Conservation (phyloP, 169 alveolate genomes). For the Eimeria tenella region DNA sequence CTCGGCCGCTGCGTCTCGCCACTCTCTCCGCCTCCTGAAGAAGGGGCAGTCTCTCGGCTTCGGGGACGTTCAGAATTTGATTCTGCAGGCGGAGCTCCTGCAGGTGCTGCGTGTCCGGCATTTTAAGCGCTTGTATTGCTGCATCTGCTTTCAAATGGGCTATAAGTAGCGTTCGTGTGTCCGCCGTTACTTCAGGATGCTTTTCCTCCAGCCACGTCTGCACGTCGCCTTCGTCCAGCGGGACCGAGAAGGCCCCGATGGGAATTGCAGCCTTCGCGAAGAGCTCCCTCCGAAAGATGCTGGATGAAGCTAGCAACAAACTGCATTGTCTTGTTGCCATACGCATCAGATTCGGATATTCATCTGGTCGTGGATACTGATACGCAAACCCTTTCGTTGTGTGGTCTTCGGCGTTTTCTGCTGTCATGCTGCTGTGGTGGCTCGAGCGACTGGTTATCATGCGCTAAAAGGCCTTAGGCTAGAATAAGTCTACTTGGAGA, state of each 20-base stretch:
- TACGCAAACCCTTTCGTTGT: conserved; percentile 26
- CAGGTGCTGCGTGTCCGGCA: conserved; percentile 55
- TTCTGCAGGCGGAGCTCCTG: conserved; percentile 61
- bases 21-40: conserved; percentile 20
- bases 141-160: conserved; percentile 66
- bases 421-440: too few species aligned
- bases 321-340: conserved; percentile 67
- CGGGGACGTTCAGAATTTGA: conserved; percentile 60
- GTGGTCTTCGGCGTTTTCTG: not conserved
- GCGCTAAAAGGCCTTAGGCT: too few species aligned
- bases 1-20: conserved; percentile 19
- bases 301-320: conserved; percentile 42
- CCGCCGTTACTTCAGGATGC: conserved; percentile 7
- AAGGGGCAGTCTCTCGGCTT: not conserved
- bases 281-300: conserved; percentile 27
- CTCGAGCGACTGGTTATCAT: too few species aligned
- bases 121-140: conserved; percentile 50
- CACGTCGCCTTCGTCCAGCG: conserved; percentile 54
- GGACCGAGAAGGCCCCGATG: conserved; percentile 48
- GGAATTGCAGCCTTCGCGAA: conserved; percentile 49
- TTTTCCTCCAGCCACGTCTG: conserved; percentile 57
- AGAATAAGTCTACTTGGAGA: not conserved
- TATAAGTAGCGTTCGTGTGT: conserved; percentile 42
- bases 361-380: conserved; percentile 38
- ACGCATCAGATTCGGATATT: conserved; percentile 35